phyloP scores from a whole-genome alignment of 2,329 filamentous ascomycete species.

The Teratosphaeria destructans region DNA sequence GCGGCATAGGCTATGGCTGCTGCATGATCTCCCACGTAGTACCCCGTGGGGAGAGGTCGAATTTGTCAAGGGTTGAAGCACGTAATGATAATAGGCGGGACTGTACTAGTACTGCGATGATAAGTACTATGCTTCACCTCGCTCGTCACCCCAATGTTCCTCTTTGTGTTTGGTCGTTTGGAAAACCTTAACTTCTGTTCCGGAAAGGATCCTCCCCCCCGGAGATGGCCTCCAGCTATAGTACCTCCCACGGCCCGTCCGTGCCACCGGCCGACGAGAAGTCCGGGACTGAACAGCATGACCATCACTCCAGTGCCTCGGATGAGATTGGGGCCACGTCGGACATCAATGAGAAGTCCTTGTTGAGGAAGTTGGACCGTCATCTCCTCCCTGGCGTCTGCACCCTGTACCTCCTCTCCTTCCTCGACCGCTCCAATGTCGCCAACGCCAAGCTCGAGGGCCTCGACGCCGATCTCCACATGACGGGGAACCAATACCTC shows the following conservation, averaged over 20 bases:
- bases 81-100: background rate
- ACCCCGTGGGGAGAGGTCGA: too few species aligned
- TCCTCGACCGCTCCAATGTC: conserved; percentile 31
- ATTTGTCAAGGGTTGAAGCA: background rate
- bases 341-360: background rate
- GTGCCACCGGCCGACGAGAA: background rate
- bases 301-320: background rate
- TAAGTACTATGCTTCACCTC: too few species aligned
- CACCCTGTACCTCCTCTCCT: conserved; percentile 37
- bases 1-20: background rate
- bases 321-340: background rate
- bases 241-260: background rate
- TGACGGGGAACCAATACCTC: conserved; percentile 43
- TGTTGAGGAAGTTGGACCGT: conserved; percentile 29
- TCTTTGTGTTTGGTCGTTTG: too few species aligned
- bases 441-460: background rate
- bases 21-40: background rate
- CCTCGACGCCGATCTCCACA: conserved; percentile 40
- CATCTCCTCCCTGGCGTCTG: conserved; percentile 39
- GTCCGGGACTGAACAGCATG: background rate
- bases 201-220: too few species aligned
- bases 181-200: too few species aligned
- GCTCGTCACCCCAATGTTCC: too few species aligned
- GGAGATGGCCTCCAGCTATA: background rate
- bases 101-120: too few species aligned